Evolutionary conservation across 495 filamentous ascomycete species (phyloP).

Genomic region (Aspergillus sparsus): DNA sequence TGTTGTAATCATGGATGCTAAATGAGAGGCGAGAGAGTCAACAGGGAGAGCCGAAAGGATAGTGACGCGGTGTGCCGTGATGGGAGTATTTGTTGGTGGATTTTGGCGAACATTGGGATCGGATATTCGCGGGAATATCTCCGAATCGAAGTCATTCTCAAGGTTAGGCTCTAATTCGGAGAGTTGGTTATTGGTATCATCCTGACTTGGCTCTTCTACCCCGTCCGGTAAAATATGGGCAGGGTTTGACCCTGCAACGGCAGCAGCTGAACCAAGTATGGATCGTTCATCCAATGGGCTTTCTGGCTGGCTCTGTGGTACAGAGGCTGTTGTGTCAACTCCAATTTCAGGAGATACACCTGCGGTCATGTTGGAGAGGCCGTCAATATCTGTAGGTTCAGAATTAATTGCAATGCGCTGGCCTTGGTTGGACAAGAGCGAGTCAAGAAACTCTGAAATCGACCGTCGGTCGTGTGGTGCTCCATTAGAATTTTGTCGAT

Average conservation of each 20-base stretch:
- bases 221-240: conserved; percentile 39
- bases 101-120: conserved; percentile 21
- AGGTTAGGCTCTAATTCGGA: conserved; percentile 14
- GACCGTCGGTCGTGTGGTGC: conserved; percentile 31
- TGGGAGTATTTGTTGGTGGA: conserved; percentile 7
- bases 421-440: conserved; percentile 37
- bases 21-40: conserved; percentile 46
- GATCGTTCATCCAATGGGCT: not conserved
- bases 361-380: conserved; percentile 26
- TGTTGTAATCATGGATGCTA: conserved; percentile 44
- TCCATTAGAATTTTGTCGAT: conserved; percentile 19
- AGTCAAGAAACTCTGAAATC: conserved; percentile 42
- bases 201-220: conserved; percentile 38
- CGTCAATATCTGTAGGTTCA: conserved; percentile 28
- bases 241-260: conserved; percentile 14
- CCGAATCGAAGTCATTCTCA: conserved; percentile 21
- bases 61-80: conserved; percentile 45
- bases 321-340: conserved; percentile 19
- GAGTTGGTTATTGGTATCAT: conserved; percentile 20
- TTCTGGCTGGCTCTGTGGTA: conserved; percentile 19
- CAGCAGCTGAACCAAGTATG: conserved; percentile 8
- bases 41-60: conserved; percentile 52
- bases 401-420: conserved; percentile 24
- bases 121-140: conserved; percentile 23
- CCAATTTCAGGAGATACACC: conserved; percentile 22